Evolutionary conservation across 306 rosid species (phyloP).

Genomic region (Oxytropis ochrocephala): DNA sequence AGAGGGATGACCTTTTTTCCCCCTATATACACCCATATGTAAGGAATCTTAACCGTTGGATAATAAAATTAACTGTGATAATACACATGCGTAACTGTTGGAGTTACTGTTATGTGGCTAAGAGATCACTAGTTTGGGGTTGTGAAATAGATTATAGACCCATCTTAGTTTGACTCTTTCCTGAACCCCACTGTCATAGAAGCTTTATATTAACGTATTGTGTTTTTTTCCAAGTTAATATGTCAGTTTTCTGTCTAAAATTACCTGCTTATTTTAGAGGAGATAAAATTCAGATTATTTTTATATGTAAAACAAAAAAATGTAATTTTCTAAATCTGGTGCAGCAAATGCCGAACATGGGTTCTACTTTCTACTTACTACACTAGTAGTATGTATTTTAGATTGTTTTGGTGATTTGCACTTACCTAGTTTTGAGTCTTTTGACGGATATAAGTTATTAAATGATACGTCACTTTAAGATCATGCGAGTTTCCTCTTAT

Average conservation of each 20-base stretch:
- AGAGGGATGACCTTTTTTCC: background rate
- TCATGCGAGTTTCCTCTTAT: conserved; percentile 6
- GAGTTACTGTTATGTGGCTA: no score
- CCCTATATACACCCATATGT: background rate
- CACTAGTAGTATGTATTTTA: background rate
- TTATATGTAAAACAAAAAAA: background rate
- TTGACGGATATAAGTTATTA: background rate
- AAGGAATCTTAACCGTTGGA: background rate
- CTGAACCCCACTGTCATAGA: background rate
- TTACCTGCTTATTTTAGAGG: background rate
- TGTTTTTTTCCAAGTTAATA: background rate
- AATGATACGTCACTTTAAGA: background rate
- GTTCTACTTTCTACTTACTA: no score
- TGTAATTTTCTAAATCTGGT: no score
- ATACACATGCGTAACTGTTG: background rate
- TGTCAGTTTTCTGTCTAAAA: background rate
- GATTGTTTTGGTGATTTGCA: conserved; percentile 7
- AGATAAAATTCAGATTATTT: background rate
- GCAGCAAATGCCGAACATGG: no score
- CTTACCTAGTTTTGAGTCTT: background rate
- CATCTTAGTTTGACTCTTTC: background rate
- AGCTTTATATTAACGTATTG: background rate
- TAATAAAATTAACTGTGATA: background rate
- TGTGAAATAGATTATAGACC: no score
- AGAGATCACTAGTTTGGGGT: no score